Evolutionary conservation across 129 eudicot species (phyloP).

Genomic region (Scalesia atractyloides): DNA sequence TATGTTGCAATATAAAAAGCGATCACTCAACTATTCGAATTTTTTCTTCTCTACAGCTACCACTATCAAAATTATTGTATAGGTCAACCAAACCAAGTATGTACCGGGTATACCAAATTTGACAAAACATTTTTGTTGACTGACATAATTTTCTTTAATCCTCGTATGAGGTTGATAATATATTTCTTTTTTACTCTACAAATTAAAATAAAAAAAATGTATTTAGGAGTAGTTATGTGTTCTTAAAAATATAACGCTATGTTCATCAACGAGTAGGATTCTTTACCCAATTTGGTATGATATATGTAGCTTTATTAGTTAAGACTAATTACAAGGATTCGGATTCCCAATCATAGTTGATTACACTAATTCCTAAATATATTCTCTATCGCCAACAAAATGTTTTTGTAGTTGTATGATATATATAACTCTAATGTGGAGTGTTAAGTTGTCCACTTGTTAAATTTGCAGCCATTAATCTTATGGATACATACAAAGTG

Average conservation of each 20-base stretch:
- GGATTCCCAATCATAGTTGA: too few species aligned
- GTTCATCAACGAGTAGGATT: too few species aligned
- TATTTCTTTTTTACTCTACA: too few species aligned
- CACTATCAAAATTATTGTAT: not conserved
- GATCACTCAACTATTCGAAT: not conserved
- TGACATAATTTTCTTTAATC: not conserved
- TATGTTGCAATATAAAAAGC: too few species aligned
- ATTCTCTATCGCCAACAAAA: not conserved
- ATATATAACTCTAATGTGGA: too few species aligned
- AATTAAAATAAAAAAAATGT: too few species aligned
- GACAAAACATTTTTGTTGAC: not conserved
- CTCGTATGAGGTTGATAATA: not conserved
- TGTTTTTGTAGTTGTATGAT: not conserved
- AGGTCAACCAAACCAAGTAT: not conserved
- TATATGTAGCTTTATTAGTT: too few species aligned
- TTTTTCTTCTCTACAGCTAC: not conserved
- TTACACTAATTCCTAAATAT: not conserved
- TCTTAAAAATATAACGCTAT: too few species aligned
- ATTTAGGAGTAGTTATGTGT: not conserved
- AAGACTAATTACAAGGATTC: too few species aligned
- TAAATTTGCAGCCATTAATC: conserved; percentile 41
- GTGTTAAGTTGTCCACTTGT: conserved; percentile 10
- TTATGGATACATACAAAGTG: conserved; percentile 38
- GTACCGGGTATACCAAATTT: not conserved
- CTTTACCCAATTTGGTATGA: too few species aligned